Base-by-base conservation (phyloP, 345 rosid genomes). In the Clarkia xantiana region DNA sequence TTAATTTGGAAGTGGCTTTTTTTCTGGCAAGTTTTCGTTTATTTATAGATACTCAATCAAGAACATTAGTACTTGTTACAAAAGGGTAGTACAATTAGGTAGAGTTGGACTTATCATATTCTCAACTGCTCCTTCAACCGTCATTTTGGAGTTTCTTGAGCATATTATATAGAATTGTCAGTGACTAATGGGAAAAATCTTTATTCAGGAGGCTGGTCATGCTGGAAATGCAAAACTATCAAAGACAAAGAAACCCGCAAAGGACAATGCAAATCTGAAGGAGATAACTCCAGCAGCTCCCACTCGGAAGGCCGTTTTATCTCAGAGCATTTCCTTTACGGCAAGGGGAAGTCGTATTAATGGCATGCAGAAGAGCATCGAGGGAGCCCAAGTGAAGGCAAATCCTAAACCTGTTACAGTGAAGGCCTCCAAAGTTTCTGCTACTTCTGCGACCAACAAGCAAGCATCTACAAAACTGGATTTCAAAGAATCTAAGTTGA, bases 311-410 rank as follows among this genome's bases (percentile, higher is more conserved):
- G 56, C 66, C 14, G 57, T 53, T 14, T 65, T 83, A 53, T 80
- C 91, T 44, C 91, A 90, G 73, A 81, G 80, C 53, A 62, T 69
- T 64, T 82, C 91, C 40, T 83, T 83, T 69, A 82, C 91, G 3
- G 68, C 72, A 47, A 77, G 52, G 66, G 83, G 71, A 49, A 57
- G 52, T 60, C 65, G 44, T 23, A 49, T 53, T 51, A 76, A 74
- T 62, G 73, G 68, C 29, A 51, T 62, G 59, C 70, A 61, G 72
- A 80, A 74, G 76, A 90, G 82, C 66, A 58, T 73, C 22, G 76
- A 76, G 53, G 83, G 64, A 49, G 58, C 62, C 56, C 61, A 63
- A 6, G 48, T 46, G 17, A 80, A 72, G 56, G 42, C 60, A 14
- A 53, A 42, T 53, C 45, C 19, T 49, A 90, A 77, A 66, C 74